Evolutionary conservation across 306 rosid genomes (phyloP).

Genomic region (Gastrolobium villosum): DNA sequence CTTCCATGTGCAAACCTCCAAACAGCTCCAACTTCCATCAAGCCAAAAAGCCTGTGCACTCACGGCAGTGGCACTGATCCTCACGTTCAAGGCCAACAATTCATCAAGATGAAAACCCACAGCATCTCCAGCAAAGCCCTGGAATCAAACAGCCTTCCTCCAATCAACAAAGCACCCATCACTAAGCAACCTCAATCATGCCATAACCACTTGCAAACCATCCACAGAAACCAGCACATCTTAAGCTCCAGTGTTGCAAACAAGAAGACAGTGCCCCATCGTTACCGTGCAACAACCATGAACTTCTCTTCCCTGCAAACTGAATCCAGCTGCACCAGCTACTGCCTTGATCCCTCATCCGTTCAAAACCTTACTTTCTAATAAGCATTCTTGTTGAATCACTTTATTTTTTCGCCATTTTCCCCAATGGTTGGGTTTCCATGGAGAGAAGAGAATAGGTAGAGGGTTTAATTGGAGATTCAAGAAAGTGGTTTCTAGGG

Average conservation of each 20-base stretch:
- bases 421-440: not conserved
- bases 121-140: not conserved
- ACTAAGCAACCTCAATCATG: not conserved
- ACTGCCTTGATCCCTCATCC: constrained; percentile 15
- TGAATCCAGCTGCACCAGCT: constrained; percentile 8
- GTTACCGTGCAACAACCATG: not conserved
- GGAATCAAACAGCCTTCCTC: not conserved
- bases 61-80: not conserved
- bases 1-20: not conserved
- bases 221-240: constrained; percentile 1
- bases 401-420: too few relatives aligned
- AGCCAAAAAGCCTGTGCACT: constrained; percentile 1
- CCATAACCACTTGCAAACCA: constrained; percentile 10
- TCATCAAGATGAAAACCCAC: not conserved
- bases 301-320: constrained; percentile 3
- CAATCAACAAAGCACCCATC: not conserved
- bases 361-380: not conserved
- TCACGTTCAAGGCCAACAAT: not conserved
- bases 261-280: not conserved
- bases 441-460: not conserved
- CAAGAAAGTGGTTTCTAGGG: constrained; percentile 3
- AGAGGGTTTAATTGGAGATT: not conserved
- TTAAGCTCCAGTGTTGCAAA: not conserved
- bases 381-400: not conserved
- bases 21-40: not conserved